Conservation (phyloP, 805 yeast species). For the Barnettozyma botsteinii region DNA sequence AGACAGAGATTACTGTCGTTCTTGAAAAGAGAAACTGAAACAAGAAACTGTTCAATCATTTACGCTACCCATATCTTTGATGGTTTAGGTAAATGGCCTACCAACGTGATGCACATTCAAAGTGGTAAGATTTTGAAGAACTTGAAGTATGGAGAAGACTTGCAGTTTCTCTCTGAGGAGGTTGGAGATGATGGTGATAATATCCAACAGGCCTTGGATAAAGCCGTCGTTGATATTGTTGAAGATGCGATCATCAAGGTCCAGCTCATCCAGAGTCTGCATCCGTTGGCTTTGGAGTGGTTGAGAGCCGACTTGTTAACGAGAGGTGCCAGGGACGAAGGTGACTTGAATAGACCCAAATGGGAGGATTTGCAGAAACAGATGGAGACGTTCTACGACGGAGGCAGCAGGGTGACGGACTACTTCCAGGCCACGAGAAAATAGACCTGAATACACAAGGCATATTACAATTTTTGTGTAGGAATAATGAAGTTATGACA, state of each 20-base stretch:
- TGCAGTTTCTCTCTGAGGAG: constrained; percentile 22
- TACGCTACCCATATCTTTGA: constrained; percentile 97
- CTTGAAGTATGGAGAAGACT: constrained; percentile 29
- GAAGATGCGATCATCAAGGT: constrained; percentile 28
- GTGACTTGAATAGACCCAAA: constrained; percentile 50
- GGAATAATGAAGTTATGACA: no score
- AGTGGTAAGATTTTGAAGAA: constrained; percentile 49
- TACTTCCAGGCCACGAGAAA: constrained; percentile 48
- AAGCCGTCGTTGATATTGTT: constrained; percentile 12
- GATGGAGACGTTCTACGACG: constrained; percentile 39
- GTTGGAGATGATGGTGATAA: constrained; percentile 17
- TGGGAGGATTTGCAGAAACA: constrained; percentile 49
- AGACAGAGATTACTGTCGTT: constrained; percentile 68
- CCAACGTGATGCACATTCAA: constrained; percentile 70
- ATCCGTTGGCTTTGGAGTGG: constrained; percentile 74
- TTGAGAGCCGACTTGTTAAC: constrained; percentile 42
- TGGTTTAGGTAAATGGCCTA: constrained; percentile 90
- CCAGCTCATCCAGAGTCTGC: constrained; percentile 46
- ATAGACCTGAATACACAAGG: not conserved
- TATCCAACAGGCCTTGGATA: constrained; percentile 19
- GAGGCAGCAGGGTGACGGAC: constrained; percentile 36
- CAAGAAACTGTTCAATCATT: constrained; percentile 68
- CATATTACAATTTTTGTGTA: no score
- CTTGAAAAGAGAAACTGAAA: constrained; percentile 64
- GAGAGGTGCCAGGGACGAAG: constrained; percentile 38